Percentiles rank a stretch among this genome's conserved stretches.
phyloP scores from a whole-genome alignment of 2,329 filamentous ascomycete species.

The Aspergillus pseudoterreus region DNA sequence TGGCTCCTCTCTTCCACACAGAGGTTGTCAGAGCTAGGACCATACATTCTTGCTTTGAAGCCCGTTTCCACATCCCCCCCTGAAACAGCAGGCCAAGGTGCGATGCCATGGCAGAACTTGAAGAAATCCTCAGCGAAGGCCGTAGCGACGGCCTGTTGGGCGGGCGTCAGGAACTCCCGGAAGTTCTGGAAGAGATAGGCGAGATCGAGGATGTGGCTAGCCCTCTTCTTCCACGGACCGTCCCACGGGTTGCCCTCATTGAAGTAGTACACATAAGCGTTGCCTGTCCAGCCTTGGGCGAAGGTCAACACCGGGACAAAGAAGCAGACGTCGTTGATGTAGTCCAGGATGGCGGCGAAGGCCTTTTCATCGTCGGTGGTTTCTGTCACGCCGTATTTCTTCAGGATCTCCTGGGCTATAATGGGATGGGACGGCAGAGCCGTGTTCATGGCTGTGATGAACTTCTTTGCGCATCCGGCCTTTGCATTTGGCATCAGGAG shows the following conservation, averaged over 20 bases:
- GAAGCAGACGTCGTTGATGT: slow-evolving; percentile 46
- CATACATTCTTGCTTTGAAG: slow-evolving; percentile 25
- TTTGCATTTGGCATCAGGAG: slow-evolving; percentile 24
- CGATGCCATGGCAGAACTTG: slow-evolving; percentile 37
- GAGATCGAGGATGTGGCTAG: slow-evolving; percentile 46
- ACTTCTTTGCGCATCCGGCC: slow-evolving; percentile 19
- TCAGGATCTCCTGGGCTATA: slow-evolving; percentile 27
- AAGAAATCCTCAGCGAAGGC: slow-evolving; percentile 38
- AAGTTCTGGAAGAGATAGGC: slow-evolving; percentile 47
- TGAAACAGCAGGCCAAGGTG: slow-evolving; percentile 27
- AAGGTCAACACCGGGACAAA: slow-evolving; percentile 42
- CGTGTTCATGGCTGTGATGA: slow-evolving; percentile 18
- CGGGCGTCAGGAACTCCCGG: slow-evolving; percentile 33
- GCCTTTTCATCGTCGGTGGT: slow-evolving; percentile 39
- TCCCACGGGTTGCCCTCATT: slow-evolving; percentile 49
- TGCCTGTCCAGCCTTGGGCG: slow-evolving; percentile 34
- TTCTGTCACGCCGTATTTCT: slow-evolving; percentile 38
- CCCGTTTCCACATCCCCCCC: slow-evolving; percentile 12
- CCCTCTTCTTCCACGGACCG: slow-evolving; percentile 37
- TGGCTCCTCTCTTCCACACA: slow-evolving; percentile 7
- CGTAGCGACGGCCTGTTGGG: slow-evolving; percentile 28
- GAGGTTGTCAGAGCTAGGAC: slow-evolving; percentile 16
- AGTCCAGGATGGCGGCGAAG: slow-evolving; percentile 40
- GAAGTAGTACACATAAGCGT: slow-evolving; percentile 43
- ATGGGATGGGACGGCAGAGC: slow-evolving; percentile 20